Conservation (phyloP, 108 stramenopile species). For the Pseudonitzschia delicatissima region DNA sequence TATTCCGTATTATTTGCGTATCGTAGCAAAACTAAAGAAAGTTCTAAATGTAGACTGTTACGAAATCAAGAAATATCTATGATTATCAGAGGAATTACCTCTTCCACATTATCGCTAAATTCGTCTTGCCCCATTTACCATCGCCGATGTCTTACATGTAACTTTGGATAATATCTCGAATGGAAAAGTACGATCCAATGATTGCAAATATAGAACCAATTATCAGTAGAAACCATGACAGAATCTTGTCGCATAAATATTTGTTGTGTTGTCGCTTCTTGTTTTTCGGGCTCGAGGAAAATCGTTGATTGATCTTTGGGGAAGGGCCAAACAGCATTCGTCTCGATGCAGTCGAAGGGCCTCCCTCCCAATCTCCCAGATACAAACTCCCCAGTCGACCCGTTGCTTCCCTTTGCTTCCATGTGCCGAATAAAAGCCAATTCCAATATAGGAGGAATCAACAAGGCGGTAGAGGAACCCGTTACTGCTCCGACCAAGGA, state of each 20-base stretch:
- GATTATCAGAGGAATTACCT: too few species aligned
- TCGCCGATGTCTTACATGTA: too few species aligned
- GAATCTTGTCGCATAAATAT: conserved; percentile 25
- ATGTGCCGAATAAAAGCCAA: conserved; percentile 42
- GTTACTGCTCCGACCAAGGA: conserved; percentile 66
- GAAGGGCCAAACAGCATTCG: conserved; percentile 1
- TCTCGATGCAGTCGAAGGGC: not conserved
- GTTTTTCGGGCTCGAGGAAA: not conserved
- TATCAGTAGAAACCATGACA: conserved; percentile 34
- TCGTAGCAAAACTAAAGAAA: too few species aligned
- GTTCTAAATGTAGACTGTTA: too few species aligned
- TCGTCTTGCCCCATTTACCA: too few species aligned
- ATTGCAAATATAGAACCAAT: conserved; percentile 41
- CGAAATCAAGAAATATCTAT: too few species aligned
- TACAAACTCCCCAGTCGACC: not conserved
- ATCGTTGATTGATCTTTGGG: not conserved
- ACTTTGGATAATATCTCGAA: conserved; percentile 38
- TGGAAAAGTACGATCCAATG: conserved; percentile 44
- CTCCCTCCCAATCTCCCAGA: not conserved
- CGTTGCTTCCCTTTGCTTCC: conserved; percentile 10
- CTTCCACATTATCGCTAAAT: too few species aligned
- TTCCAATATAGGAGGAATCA: conserved; percentile 70
- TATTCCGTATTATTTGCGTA: too few species aligned
- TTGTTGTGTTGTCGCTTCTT: conserved; percentile 11
- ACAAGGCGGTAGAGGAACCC: conserved; percentile 56